Evolutionary conservation across 192 early-diverging fungal species (phyloP), one percentile per base, ranked within the genome.

Genomic region (Cladochytrium replicatum): DNA sequence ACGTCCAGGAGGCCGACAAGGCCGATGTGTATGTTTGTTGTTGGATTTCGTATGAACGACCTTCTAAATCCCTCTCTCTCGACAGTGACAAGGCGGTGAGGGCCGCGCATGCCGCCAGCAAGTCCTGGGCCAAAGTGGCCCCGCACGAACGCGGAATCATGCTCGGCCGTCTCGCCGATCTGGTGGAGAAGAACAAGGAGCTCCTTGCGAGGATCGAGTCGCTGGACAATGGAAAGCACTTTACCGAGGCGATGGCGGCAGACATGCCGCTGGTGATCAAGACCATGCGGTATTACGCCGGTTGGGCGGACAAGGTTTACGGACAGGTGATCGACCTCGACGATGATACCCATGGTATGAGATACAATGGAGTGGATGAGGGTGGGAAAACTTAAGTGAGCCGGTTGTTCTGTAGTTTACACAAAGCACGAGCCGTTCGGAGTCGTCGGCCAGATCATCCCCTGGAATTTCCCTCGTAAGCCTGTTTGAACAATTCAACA

Each of bases 1-100:
- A 50, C 17, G 58, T 70, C 13, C 19, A 17, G 15, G 66, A 72
- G 26, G 69, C 62, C 21, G 34, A 38, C 4, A 50, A 44, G 39
- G 66, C 52, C 32, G 72, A 74, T 54, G 68, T 74, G 42, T 55
- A 74, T 41, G 30, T 26, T 15, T 68, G 68, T 6, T 23, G 42
- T 6, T 30, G 7, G 0, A 1, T 6, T 25, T 41, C 32, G 27
- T 7, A 7, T 6, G 9, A 6, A 1, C 48, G 9, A 7, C 6
- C 23, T 32, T 9, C 25, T 6, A 41, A 39, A 7, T 13, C 32
- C 11, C 19, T 9, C 9, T 41, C 9, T 8, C n/a, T 46, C 24
- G 3, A 23, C 27, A n/a, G 32, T 30, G 15, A 17, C 32, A 30
- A 13, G n/a, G 13, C n/a, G n/a, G 13, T 13, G 13, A 26, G 15